Evolutionary conservation across 2,329 filamentous ascomycete genomes (phyloP), one percentile per base, ranked within the genome.

Genomic region (Arthrinium puccinioides): DNA sequence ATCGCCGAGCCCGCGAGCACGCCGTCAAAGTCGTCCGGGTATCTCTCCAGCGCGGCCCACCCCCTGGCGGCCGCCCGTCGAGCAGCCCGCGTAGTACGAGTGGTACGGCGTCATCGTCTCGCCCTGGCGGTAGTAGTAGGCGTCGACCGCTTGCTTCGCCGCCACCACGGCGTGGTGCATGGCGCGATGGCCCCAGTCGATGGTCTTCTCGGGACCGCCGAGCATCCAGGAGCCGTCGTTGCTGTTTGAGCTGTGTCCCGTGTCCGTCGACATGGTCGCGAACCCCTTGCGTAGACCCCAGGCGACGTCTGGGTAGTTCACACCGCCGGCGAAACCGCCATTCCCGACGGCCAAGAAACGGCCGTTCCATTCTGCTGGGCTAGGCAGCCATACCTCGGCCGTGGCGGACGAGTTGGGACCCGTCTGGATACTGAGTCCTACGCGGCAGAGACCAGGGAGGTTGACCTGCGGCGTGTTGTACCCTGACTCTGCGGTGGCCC

Each of bases 61-160:
- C 3, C 74, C 75, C 54, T 79, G 74, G 0, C 74, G 59, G 1
- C 75, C 75, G 15, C 76, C 76, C 0, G 72, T 77, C 1, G 71
- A 76, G 52, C 73, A 77, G 19, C 75, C 76, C 20, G 64, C 61
- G 49, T 70, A 78, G 53, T 77, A 77, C 8, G 65, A 69, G 50
- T 69, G 69, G 4, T 58, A 50, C n/a, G 30, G 56, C 58, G 3
- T 51, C 40, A 10, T 55, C 52, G 2, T n/a, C 9, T 13, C 2
- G 41, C 7, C 8, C 48, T 37, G 11, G 53, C 43, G 31, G 6
- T 56, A 52, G 43, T 77, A 78, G 54, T 70, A 77, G 1, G 58
- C 55, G 20, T 65, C 47, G 2, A 65, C 60, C 7, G 78, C 51
- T 10, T 57, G 38, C 47, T 76, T 76, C 7, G 66, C 66, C 8